Percentiles rank a stretch among this genome's conserved stretches.
Conservation (phyloP, 192 early-diverging fungal genomes). For the Powellomyces hirtus region DNA sequence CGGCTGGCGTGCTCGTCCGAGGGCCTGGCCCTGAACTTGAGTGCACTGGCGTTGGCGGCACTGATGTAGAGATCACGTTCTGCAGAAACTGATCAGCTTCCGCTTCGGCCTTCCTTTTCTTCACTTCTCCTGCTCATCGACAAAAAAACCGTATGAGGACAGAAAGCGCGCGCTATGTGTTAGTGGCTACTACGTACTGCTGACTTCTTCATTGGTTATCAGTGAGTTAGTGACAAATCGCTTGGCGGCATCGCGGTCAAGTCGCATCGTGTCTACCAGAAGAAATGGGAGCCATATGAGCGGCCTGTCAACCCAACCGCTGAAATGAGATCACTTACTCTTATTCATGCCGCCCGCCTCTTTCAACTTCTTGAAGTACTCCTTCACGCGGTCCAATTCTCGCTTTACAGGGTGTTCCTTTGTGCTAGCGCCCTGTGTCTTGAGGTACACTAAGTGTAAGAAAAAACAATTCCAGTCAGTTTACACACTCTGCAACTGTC, state of each 20-base stretch:
- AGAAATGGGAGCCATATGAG: background rate
- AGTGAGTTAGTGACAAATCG: constrained; percentile 16
- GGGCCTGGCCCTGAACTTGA: too few relatives aligned
- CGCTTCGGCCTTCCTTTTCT: constrained; percentile 17
- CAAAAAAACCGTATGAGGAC: background rate
- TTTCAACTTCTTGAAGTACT: constrained; percentile 19
- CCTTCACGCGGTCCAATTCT: constrained; percentile 22
- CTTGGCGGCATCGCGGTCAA: constrained; percentile 18
- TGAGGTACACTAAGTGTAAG: constrained; percentile 14
- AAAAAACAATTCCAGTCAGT: background rate
- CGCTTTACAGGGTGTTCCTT: constrained; percentile 20
- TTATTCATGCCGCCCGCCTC: constrained; percentile 15
- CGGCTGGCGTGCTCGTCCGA: too few relatives aligned
- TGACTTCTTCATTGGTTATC: constrained; percentile 7
- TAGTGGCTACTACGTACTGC: background rate
- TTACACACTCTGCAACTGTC: too few relatives aligned
- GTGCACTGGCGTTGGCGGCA: too few relatives aligned
- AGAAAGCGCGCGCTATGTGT: background rate
- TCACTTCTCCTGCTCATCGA: constrained; percentile 2
- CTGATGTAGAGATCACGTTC: background rate
- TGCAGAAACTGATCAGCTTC: constrained; percentile 9
- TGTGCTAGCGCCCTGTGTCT: constrained; percentile 14
- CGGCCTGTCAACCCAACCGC: background rate
- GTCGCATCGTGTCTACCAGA: background rate
- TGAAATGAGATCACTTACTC: constrained; percentile 2